phyloP scores from a whole-genome alignment of 1,284 basidiomycete genomes.

The Tremellales sp. region DNA sequence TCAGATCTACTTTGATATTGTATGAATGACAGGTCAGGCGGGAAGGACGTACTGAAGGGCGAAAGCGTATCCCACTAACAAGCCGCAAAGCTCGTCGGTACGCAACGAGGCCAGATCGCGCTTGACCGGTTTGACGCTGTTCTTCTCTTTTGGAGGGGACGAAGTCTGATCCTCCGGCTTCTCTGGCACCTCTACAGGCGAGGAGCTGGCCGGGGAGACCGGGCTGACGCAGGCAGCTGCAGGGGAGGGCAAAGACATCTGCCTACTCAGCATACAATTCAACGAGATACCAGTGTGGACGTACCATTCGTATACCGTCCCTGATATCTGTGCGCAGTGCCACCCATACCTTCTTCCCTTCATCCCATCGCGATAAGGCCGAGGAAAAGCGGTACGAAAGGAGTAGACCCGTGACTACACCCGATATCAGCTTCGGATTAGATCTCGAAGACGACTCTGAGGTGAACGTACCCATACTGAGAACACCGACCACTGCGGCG shows the following conservation, averaged over 20 bases:
- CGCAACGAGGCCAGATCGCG: conserved; percentile 8
- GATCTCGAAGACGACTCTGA: not conserved
- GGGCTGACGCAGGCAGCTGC: not conserved
- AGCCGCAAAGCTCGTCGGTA: conserved; percentile 39
- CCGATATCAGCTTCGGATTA: not conserved
- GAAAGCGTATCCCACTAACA: conserved; percentile 44
- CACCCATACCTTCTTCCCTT: conserved; percentile 43
- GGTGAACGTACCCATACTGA: conserved; percentile 37
- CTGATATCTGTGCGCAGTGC: conserved; percentile 35
- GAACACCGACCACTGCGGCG: conserved; percentile 30
- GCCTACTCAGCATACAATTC: not conserved
- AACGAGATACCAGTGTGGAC: conserved; percentile 3
- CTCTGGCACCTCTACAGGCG: not conserved
- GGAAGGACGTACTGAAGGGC: conserved; percentile 37
- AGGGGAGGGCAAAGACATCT: not conserved
- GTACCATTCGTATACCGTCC: conserved; percentile 41
- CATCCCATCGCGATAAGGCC: conserved; percentile 39
- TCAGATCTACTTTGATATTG: no score
- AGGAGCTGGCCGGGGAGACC: not conserved
- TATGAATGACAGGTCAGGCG: no score
- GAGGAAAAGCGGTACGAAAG: conserved; percentile 39
- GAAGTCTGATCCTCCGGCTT: not conserved
- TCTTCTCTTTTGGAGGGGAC: no score
- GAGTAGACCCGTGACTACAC: conserved; percentile 35
- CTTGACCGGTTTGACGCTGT: not conserved